Evolutionary conservation across 1,284 basidiomycete genomes (phyloP).

Genomic region (Coniferiporia sulphurascens): DNA sequence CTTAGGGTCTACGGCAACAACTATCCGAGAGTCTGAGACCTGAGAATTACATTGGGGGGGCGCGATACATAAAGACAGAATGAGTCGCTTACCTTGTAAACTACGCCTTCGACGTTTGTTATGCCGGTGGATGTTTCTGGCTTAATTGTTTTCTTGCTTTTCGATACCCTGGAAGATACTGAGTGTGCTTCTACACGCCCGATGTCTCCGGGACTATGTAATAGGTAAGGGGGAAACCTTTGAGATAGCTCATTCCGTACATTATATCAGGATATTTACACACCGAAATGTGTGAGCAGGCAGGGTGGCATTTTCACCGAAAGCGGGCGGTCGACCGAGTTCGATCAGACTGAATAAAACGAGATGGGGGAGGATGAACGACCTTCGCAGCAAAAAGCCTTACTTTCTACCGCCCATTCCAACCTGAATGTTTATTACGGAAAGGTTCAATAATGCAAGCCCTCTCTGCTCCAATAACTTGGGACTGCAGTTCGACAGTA

Average conservation of each 20-base stretch:
- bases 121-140: neutral
- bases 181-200: slow-evolving; percentile 74
- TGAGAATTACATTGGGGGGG: slow-evolving; percentile 24
- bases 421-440: slow-evolving; percentile 64
- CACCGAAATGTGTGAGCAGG: slow-evolving; percentile 84
- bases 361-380: slow-evolving; percentile 1
- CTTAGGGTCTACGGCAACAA: slow-evolving; percentile 69
- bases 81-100: slow-evolving; percentile 63
- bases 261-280: slow-evolving; percentile 14
- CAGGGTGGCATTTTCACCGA: slow-evolving; percentile 66
- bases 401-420: slow-evolving; percentile 91
- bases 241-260: neutral
- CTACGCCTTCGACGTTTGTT: slow-evolving; percentile 58
- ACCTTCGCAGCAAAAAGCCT: slow-evolving; percentile 23
- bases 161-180: slow-evolving; percentile 30
- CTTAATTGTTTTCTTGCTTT: slow-evolving; percentile 43
- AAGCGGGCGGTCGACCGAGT: slow-evolving; percentile 78
- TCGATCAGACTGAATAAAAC: slow-evolving; percentile 66
- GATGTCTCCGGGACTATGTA: slow-evolving; percentile 56
- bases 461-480: slow-evolving; percentile 87
- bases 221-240: neutral
- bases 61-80: neutral
- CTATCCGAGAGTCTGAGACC: slow-evolving; percentile 74
- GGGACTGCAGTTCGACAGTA: slow-evolving; percentile 80
- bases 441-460: slow-evolving; percentile 71